Percentiles rank a stretch among this genome's conserved stretches.
These are phyloP conservation scores for Scalesia atractyloides DNA, from an alignment of 129 eudicot genomes.

Conservation along the genomic window DNA sequence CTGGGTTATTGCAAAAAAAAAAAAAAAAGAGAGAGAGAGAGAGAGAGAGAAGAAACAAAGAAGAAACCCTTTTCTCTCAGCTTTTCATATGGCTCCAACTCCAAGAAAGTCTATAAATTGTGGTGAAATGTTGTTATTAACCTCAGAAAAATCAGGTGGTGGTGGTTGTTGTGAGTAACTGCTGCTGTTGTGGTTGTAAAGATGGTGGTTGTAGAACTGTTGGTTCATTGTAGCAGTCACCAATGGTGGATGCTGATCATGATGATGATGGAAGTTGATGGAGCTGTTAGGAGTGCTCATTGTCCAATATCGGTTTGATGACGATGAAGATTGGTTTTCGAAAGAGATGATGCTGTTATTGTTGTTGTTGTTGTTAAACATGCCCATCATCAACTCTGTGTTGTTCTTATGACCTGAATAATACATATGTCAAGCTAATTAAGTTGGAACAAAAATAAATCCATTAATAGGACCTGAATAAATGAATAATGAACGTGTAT, in stretches of 20 bases:
- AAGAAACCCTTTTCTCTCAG: conserved; percentile 4
- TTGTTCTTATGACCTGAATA: conserved; percentile 56
- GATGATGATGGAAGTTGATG: conserved; percentile 27
- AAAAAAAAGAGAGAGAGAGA: no score
- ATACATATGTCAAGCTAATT: conserved; percentile 2
- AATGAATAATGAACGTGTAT: background rate
- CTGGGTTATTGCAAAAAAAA: background rate
- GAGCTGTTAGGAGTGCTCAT: conserved; percentile 26
- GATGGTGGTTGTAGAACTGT: conserved; percentile 37
- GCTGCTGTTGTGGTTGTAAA: conserved; percentile 10
- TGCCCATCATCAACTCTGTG: conserved; percentile 48
- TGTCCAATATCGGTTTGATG: conserved; percentile 15
- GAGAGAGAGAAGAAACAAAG: background rate
- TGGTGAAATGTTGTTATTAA: conserved; percentile 42
- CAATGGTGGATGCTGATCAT: conserved; percentile 27
- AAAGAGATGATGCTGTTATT: conserved; percentile 19
- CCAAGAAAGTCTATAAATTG: conserved; percentile 97
- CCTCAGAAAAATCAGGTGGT: conserved; percentile 32
- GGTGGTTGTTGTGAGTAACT: conserved; percentile 35
- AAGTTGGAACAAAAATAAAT: conserved; percentile 4
- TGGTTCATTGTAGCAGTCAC: conserved; percentile 37
- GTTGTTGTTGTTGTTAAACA: conserved; percentile 36
- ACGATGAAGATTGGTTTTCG: conserved; percentile 22
- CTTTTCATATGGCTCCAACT: conserved; percentile 74
- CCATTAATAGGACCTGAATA: conserved; percentile 3